phyloP scores from a whole-genome alignment of 192 early-diverging fungal genomes.

The Rhizoclosmatium globosum region DNA sequence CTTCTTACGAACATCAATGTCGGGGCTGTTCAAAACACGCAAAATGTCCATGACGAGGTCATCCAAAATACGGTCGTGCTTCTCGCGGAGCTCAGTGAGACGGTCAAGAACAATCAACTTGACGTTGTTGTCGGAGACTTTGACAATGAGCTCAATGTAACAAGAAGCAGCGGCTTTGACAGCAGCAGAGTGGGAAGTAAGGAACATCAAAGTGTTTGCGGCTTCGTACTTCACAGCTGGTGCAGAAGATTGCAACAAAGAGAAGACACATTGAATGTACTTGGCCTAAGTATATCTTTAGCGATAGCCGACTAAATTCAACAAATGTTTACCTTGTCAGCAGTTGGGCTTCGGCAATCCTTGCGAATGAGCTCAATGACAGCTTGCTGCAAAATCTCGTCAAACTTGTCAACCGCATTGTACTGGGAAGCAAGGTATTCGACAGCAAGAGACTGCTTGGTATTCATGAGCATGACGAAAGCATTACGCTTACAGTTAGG shows the following conservation, averaged over 20 bases:
- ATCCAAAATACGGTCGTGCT: constrained; percentile 89
- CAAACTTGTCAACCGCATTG: constrained; percentile 78
- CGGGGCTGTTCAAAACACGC: constrained; percentile 82
- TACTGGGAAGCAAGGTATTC: constrained; percentile 83
- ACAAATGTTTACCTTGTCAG: constrained; percentile 74
- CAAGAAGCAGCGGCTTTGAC: constrained; percentile 92
- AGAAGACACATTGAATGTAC: constrained; percentile 92
- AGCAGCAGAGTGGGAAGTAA: constrained; percentile 88
- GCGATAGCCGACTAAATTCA: neutral
- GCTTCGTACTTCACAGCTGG: constrained; percentile 98
- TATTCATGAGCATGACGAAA: constrained; percentile 90
- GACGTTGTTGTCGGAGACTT: constrained; percentile 98
- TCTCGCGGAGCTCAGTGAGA: constrained; percentile 86
- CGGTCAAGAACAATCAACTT: constrained; percentile 96
- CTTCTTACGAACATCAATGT: constrained; percentile 93
- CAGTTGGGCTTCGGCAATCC: constrained; percentile 78
- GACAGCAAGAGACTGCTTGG: constrained; percentile 78
- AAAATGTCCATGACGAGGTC: constrained; percentile 97
- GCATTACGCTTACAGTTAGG: constrained; percentile 92
- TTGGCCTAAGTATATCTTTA: constrained; percentile 62
- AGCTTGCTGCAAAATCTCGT: constrained; percentile 92
- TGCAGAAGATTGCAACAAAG: constrained; percentile 80
- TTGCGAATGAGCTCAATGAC: constrained; percentile 96
- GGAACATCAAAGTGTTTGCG: constrained; percentile 86
- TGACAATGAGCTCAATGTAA: constrained; percentile 90